A percentile compares a stretch with the other conserved stretches of the same genome.
phyloP scores from a whole-genome alignment of 352 stramenopile species.

The Achlya hypogyna region DNA sequence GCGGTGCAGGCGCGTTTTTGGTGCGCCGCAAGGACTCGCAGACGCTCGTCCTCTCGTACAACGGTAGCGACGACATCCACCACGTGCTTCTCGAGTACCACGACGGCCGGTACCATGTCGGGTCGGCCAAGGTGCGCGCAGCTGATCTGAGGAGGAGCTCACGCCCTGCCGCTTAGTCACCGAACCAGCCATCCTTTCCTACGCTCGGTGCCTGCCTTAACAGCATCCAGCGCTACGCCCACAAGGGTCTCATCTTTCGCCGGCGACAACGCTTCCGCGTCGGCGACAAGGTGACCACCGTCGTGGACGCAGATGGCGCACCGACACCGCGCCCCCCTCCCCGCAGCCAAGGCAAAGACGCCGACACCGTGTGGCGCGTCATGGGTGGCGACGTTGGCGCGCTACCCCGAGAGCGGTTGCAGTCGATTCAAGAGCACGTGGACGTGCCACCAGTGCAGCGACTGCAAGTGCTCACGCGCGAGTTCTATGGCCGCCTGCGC shows the following conservation, averaged over 20 bases:
- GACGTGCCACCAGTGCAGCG: conserved; percentile 43
- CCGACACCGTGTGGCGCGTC: neutral
- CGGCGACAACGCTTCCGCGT: conserved; percentile 58
- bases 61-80: conserved; percentile 61
- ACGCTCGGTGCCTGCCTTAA: conserved; percentile 67
- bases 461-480: conserved; percentile 44
- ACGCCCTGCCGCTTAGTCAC: neutral
- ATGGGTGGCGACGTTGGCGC: neutral
- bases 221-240: conserved; percentile 70
- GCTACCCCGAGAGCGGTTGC: conserved; percentile 23
- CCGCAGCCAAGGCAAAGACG: neutral
- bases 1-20: conserved; percentile 66
- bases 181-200: conserved; percentile 48
- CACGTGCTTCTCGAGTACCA: conserved; percentile 74
- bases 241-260: conserved; percentile 63
- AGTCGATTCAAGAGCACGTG: conserved; percentile 58
- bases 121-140: conserved; percentile 52
- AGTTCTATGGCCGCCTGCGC: conserved; percentile 56
- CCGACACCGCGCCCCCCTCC: neutral
- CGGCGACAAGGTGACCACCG: conserved; percentile 35
- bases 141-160: neutral
- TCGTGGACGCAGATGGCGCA: neutral
- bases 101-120: conserved; percentile 62
- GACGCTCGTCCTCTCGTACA: conserved; percentile 76
- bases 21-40: conserved; percentile 71